Base-by-base conservation (phyloP, 805 yeast genomes). In the Zygosaccharomyces rouxii region DNA sequence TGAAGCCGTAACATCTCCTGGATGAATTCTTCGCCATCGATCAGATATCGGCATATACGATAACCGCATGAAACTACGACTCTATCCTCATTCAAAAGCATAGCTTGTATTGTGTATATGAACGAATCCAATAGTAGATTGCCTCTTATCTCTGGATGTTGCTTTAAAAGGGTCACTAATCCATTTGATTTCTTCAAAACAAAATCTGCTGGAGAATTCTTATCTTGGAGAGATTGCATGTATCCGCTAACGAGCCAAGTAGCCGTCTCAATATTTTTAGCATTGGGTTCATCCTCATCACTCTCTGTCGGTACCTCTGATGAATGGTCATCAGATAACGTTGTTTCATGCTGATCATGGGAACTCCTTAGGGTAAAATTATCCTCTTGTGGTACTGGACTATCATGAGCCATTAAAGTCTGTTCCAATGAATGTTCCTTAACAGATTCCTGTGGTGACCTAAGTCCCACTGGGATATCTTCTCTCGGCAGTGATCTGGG, bases 1-100 rank as follows among this genome's bases (percentile, higher is more conserved):
- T 81, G 77, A 29, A 80, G 67, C 11, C 74, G 71, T 7, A 79
- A 69, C 53, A 89, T 68, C 2, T 74, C 65, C n/a, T 69, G 64
- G 5, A 88, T 60, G 2, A 89, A 78, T 5, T 76, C 77, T 11
- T 71, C 60, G 51, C 78, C 78, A 29, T 76, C 75, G 16, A 85
- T 70, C 14, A 86, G 71, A 54, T 84, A 77, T 14, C 97, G 71
- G 19, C 89, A 75, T 1, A 89, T 74, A 43, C 95, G 72, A 63
- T 81, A 89, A 0, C 90, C 96, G 2, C 89, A 76, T 0, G 90
- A 85, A 6, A 83, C 74, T 1, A 87, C 84, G 49, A 80, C 82
- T 25, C 81, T 73, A 41, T 78, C 74, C 5, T 71, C 72, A 56
- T 79, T 81, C 23, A 79, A 69, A 18, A 90, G 64, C 61, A 89